phyloP scores from a whole-genome alignment of 495 filamentous ascomycete species.

The Cairneyella variabilis region DNA sequence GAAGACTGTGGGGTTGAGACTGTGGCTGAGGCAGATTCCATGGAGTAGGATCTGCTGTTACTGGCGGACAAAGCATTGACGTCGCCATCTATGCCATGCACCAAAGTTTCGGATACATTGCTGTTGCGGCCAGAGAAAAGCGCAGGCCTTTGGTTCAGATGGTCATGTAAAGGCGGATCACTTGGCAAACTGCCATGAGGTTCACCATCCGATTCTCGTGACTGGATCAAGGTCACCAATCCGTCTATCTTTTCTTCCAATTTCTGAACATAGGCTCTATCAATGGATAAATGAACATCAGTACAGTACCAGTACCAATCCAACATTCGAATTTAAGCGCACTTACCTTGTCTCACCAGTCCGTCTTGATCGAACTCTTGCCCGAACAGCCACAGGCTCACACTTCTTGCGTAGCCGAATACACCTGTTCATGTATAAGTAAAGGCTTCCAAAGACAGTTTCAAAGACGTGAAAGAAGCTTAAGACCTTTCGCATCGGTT shows the following conservation, averaged over 20 bases:
- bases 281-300: not conserved
- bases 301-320: not conserved
- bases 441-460: not conserved
- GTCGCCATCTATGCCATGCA: not conserved
- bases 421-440: not conserved
- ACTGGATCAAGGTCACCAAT: not conserved
- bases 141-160: not conserved
- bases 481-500: not conserved
- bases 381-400: not conserved
- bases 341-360: not conserved
- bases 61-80: not conserved
- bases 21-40: not conserved
- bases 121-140: not conserved
- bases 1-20: not conserved
- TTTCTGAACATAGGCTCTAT: not conserved
- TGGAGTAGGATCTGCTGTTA: not conserved
- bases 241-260: not conserved
- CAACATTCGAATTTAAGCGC: not conserved
- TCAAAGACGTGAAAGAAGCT: not conserved
- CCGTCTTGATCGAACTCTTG: not conserved
- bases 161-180: not conserved
- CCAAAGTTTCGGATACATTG: not conserved
- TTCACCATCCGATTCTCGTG: not conserved
- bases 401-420: not conserved
- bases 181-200: not conserved